phyloP scores from a whole-genome alignment of 2,329 filamentous ascomycete species.

The Cladophialophora bantiana region DNA sequence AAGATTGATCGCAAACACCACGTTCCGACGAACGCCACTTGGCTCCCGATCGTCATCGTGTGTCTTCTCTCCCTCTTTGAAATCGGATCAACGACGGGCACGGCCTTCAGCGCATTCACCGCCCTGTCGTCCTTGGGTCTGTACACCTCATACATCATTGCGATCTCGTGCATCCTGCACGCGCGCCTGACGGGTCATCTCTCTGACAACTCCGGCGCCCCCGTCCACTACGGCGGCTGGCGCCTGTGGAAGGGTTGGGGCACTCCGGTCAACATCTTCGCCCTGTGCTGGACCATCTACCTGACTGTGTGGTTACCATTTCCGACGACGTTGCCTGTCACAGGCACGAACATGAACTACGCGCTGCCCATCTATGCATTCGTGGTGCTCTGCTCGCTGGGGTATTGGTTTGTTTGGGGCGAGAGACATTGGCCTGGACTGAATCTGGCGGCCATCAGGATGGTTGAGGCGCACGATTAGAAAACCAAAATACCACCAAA shows the following conservation, averaged over 20 bases:
- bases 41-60: conserved; percentile 47
- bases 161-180: conserved; percentile 43
- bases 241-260: conserved; percentile 43
- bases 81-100: conserved; percentile 46
- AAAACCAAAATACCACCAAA: too few relatives aligned
- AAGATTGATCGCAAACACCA: conserved; percentile 46
- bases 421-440: conserved; percentile 33
- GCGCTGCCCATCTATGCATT: conserved; percentile 45
- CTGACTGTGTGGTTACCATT: conserved; percentile 47
- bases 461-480: conserved; percentile 32
- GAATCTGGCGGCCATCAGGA: conserved; percentile 29
- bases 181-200: conserved; percentile 43
- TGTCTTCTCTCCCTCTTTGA: conserved; percentile 50
- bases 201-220: conserved; percentile 27
- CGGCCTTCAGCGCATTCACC: conserved; percentile 50
- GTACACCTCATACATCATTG: conserved; percentile 51
- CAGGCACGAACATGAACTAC: conserved; percentile 50
- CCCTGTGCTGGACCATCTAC: conserved; percentile 45
- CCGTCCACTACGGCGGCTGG: conserved; percentile 44
- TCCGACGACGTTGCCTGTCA: conserved; percentile 46
- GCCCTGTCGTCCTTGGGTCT: conserved; percentile 49
- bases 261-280: conserved; percentile 46
- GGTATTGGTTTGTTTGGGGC: conserved; percentile 37
- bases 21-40: conserved; percentile 51
- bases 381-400: conserved; percentile 35